Percentiles rank a stretch among this genome's conserved stretches.
These are phyloP conservation scores for Flueggea neowawraea DNA, from an alignment of 441 rosid genomes.

Conservation along the genomic window DNA sequence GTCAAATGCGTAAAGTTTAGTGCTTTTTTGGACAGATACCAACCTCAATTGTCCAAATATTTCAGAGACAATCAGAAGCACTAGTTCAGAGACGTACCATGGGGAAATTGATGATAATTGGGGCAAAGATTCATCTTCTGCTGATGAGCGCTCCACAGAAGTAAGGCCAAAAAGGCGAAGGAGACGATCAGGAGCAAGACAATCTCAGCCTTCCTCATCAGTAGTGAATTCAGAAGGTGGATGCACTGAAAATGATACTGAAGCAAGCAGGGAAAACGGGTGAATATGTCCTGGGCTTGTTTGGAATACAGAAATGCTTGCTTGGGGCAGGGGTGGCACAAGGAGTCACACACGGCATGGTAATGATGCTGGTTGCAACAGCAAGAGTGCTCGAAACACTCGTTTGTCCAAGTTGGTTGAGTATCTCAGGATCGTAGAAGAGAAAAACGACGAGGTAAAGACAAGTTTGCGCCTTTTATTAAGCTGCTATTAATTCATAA, in stretches of 20 bases:
- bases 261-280: conserved; percentile 42
- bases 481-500: neutral
- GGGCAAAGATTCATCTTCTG: conserved; percentile 74
- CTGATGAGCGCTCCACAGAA: conserved; percentile 64
- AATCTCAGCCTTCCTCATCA: conserved; percentile 47
- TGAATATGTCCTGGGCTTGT: conserved; percentile 47
- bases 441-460: conserved; percentile 54
- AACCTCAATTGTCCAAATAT: conserved; percentile 61
- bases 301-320: conserved; percentile 50
- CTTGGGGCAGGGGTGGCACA: conserved; percentile 74
- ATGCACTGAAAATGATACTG: conserved; percentile 42
- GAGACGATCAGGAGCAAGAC: conserved; percentile 46
- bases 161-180: conserved; percentile 48
- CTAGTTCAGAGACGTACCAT: conserved; percentile 43
- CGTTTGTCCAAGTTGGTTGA: conserved; percentile 58
- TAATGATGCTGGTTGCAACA: conserved; percentile 34
- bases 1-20: neutral
- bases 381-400: conserved; percentile 33
- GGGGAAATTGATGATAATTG: conserved; percentile 49
- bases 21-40: conserved; percentile 47
- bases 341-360: conserved; percentile 67
- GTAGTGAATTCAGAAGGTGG: conserved; percentile 44
- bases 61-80: conserved; percentile 68
- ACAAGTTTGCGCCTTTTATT: conserved; percentile 10
- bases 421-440: conserved; percentile 45